Evolutionary conservation across 768 basidiomycete species (phyloP).

Genomic region (Rhodocollybia butyracea): DNA sequence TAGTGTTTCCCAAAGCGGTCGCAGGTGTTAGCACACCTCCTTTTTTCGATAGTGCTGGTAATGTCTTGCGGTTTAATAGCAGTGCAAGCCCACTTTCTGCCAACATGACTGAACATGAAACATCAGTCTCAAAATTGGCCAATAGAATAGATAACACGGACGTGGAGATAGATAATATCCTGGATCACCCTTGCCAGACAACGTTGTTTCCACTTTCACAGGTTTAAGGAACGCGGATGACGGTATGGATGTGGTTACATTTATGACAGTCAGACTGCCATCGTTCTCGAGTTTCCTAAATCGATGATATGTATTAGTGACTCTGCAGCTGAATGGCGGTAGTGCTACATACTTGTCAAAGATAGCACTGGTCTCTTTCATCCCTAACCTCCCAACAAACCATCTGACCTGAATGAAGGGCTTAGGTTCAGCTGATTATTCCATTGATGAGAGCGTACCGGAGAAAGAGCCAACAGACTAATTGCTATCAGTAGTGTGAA

Average conservation of each 20-base stretch:
- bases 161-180: constrained; percentile 62
- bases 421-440: background rate
- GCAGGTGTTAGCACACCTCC: constrained; percentile 87
- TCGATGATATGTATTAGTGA: background rate
- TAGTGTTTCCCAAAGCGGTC: constrained; percentile 74
- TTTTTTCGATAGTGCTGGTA: constrained; percentile 53
- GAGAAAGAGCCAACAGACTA: constrained; percentile 31
- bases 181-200: constrained; percentile 73
- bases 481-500: constrained; percentile 25
- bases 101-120: constrained; percentile 56
- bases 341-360: constrained; percentile 53
- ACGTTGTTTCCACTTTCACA: constrained; percentile 53
- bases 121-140: constrained; percentile 5
- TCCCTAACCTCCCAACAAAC: constrained; percentile 46
- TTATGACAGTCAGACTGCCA: constrained; percentile 61
- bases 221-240: constrained; percentile 27
- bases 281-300: constrained; percentile 54
- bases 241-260: constrained; percentile 63
- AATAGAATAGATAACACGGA: constrained; percentile 23
- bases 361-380: constrained; percentile 54
- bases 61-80: constrained; percentile 41
- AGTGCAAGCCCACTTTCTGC: constrained; percentile 75
- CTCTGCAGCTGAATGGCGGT: background rate
- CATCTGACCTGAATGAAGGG: constrained; percentile 44
- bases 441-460: constrained; percentile 33